Percentiles rank a stretch among this genome's conserved stretches.
Conservation (phyloP, 1,284 basidiomycete genomes). For the Moniliophthora roreri region DNA sequence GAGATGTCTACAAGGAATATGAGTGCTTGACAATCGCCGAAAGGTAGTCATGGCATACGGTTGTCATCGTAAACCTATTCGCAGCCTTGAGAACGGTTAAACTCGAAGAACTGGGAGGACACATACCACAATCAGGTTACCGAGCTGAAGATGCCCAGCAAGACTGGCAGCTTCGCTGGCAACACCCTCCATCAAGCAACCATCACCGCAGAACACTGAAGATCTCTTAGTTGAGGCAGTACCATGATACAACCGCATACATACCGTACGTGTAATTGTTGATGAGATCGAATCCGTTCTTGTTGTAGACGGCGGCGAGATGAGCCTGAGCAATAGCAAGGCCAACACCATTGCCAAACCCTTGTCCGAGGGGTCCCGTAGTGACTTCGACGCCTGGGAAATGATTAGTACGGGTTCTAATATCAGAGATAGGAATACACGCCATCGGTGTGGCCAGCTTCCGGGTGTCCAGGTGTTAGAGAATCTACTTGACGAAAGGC, state of each 20-base stretch:
- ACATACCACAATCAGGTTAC: slow-evolving; percentile 87
- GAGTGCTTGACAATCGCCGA: not conserved
- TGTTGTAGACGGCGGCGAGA: slow-evolving; percentile 88
- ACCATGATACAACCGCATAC: slow-evolving; percentile 16
- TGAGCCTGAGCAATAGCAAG: slow-evolving; percentile 93
- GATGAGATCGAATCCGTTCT: slow-evolving; percentile 80
- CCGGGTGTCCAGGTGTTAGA: slow-evolving; percentile 90
- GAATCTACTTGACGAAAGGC: slow-evolving; percentile 85
- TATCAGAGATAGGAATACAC: slow-evolving; percentile 12
- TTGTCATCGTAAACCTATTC: slow-evolving; percentile 86
- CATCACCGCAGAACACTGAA: slow-evolving; percentile 87
- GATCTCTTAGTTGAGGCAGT: slow-evolving; percentile 17
- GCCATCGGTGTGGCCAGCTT: slow-evolving; percentile 87
- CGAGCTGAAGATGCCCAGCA: slow-evolving; percentile 91
- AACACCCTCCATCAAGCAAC: slow-evolving; percentile 96
- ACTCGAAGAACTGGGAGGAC: slow-evolving; percentile 12
- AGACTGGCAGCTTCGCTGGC: slow-evolving; percentile 88
- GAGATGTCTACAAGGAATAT: slow-evolving; percentile 72
- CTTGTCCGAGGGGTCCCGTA: slow-evolving; percentile 94
- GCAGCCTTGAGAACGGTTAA: slow-evolving; percentile 5
- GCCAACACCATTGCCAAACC: slow-evolving; percentile 91
- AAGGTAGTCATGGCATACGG: slow-evolving; percentile 46
- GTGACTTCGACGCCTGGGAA: slow-evolving; percentile 84
- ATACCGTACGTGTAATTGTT: slow-evolving; percentile 90
- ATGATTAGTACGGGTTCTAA: slow-evolving; percentile 5